Base-by-base conservation (phyloP, 1,284 basidiomycete species). In the Ceratobasidium sp. region DNA sequence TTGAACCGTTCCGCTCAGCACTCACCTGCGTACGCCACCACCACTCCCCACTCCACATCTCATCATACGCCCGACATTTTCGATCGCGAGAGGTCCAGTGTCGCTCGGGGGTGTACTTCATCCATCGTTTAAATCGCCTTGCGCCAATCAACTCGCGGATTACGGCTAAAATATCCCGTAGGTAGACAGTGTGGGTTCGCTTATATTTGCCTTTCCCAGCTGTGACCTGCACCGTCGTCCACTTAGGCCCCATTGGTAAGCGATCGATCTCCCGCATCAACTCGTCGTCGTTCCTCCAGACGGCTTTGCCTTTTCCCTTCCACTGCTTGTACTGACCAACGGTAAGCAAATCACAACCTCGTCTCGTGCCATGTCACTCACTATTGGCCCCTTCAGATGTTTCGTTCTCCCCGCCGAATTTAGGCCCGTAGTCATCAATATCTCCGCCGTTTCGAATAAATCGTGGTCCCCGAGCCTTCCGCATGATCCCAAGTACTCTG, bases 391-490 rank as follows among this genome's bases (percentile, higher is more conserved):
- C 33, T 68, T 68, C 23, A 68, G 44, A 53, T 68, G 66, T 33
- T 23, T 68, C 23, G n/a, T 68, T 68, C 49, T 40, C 49, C 44
- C 66, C 18, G n/a, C 4, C 23, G 44, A 42, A 23, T 18, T 68
- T 44, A 68, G 26, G 6, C 75, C 75, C 1, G 75, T 77, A 0
- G 75, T 77, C 75, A 77, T 77, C 55, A 77, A 23, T 5, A 77
- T 9, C 40, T 77, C 55, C 6, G 64, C 75, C 1, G 42, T 60
- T 33, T 44, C 40, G 13, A 77, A 68, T 4, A 49, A 12, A 15
- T 77, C 75, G 2, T 10, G 26, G 39, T 77, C 26, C 2, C 64
- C 75, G 4, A 77, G 64, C 18, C 1, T 0, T 5, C 75, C 42
- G 44, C 64, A 68, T 0, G 53, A 7, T 3, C 49, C 23, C 1